phyloP scores from a whole-genome alignment of 108 stramenopile species.

The Fistulifera pelliculosa region DNA sequence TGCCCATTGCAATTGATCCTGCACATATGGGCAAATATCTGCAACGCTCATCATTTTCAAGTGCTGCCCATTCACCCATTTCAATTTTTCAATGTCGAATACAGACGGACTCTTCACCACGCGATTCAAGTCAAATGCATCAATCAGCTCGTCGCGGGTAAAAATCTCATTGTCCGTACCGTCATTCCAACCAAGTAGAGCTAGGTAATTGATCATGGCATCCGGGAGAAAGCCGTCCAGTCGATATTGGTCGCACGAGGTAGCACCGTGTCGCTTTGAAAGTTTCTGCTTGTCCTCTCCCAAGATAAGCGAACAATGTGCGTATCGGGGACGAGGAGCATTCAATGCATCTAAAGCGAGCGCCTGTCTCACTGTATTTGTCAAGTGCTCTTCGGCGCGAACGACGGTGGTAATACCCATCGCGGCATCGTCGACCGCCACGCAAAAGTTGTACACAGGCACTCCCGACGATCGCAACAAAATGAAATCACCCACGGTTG shows the following conservation, averaged over 20 bases:
- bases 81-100: slow-evolving; percentile 94
- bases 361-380: slow-evolving; percentile 91
- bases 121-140: slow-evolving; percentile 85
- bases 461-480: slow-evolving; percentile 86
- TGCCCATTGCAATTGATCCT: slow-evolving; percentile 57
- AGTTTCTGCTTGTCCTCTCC: slow-evolving; percentile 96
- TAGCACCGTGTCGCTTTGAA: slow-evolving; percentile 95
- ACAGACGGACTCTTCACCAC: slow-evolving; percentile 92
- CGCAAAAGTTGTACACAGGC: slow-evolving; percentile 98
- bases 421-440: slow-evolving; percentile 92
- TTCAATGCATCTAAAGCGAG: slow-evolving; percentile 84
- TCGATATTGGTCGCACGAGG: slow-evolving; percentile 91
- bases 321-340: slow-evolving; percentile 84
- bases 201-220: slow-evolving; percentile 94
- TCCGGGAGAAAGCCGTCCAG: slow-evolving; percentile 90
- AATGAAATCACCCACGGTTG: slow-evolving; percentile 96
- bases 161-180: slow-evolving; percentile 97
- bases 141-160: slow-evolving; percentile 89
- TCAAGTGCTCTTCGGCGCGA: slow-evolving; percentile 96
- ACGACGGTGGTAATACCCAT: slow-evolving; percentile 97
- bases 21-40: slow-evolving; percentile 52
- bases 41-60: slow-evolving; percentile 63
- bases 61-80: slow-evolving; percentile 94
- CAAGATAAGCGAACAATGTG: slow-evolving; percentile 95
- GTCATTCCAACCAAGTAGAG: slow-evolving; percentile 95